phyloP scores from a whole-genome alignment of 108 stramenopile species.

The Fragilariopsis cylindrus region DNA sequence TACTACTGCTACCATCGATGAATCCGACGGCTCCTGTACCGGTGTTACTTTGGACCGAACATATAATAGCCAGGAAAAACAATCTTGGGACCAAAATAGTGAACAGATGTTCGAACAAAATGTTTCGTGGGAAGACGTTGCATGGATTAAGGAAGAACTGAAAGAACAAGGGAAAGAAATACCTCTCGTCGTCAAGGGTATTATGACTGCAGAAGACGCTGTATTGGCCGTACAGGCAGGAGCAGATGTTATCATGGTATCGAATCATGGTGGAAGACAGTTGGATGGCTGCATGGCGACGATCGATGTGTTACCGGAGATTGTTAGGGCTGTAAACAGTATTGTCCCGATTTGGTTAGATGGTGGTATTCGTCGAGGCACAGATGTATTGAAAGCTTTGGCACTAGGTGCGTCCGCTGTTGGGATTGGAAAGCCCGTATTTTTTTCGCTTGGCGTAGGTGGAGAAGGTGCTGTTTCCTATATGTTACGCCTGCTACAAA shows the following conservation, averaged over 20 bases:
- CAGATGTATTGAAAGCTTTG: constrained; percentile 84
- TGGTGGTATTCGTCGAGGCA: constrained; percentile 88
- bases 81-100: constrained; percentile 87
- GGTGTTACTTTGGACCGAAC: constrained; percentile 34
- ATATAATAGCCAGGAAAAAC: constrained; percentile 58
- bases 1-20: not conserved
- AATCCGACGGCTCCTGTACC: not conserved
- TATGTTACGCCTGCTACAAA: constrained; percentile 59
- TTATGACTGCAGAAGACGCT: constrained; percentile 94
- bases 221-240: constrained; percentile 72
- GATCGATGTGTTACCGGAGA: constrained; percentile 88
- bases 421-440: constrained; percentile 90
- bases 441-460: constrained; percentile 87
- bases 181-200: constrained; percentile 90
- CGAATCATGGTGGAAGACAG: constrained; percentile 93
- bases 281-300: constrained; percentile 84
- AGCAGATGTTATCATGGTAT: constrained; percentile 90
- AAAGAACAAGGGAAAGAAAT: constrained; percentile 24
- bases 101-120: constrained; percentile 78
- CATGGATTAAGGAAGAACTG: constrained; percentile 60
- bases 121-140: constrained; percentile 84
- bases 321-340: constrained; percentile 72
- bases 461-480: constrained; percentile 65
- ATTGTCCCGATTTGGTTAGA: constrained; percentile 83
- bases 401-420: constrained; percentile 93